Evolutionary conservation across 2,329 filamentous ascomycete genomes (phyloP).

Genomic region (Fusarium sp.): DNA sequence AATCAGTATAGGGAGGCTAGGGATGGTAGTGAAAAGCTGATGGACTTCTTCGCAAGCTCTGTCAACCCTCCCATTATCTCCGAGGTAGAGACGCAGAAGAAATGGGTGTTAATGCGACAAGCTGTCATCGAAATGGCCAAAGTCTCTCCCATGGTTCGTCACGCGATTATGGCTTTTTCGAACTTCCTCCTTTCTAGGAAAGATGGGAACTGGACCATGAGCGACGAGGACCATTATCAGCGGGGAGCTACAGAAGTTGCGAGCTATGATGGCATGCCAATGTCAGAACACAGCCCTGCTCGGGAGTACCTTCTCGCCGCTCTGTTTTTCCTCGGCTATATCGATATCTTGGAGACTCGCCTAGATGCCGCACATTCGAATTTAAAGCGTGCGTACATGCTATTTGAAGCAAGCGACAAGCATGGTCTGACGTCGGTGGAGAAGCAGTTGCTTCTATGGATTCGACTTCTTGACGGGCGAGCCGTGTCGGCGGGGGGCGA

Average conservation of each 20-base stretch:
- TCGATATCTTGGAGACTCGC: conserved; percentile 61
- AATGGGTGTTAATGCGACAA: conserved; percentile 63
- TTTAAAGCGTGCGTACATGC: conserved; percentile 61
- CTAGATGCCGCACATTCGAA: conserved; percentile 62
- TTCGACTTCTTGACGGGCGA: conserved; percentile 66
- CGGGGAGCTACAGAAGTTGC: conserved; percentile 53
- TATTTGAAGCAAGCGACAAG: conserved; percentile 60
- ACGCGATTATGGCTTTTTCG: conserved; percentile 65
- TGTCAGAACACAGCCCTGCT: conserved; percentile 48
- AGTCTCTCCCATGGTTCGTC: conserved; percentile 60
- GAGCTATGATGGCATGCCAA: conserved; percentile 36
- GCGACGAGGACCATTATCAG: conserved; percentile 55
- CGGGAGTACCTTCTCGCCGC: conserved; percentile 62
- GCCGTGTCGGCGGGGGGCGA: conserved; percentile 69
- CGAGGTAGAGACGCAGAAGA: conserved; percentile 65
- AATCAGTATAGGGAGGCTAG: conserved; percentile 23
- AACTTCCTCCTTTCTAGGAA: conserved; percentile 57
- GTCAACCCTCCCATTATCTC: conserved; percentile 66
- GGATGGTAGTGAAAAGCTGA: conserved; percentile 49
- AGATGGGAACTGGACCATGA: conserved; percentile 50
- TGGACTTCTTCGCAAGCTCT: conserved; percentile 63
- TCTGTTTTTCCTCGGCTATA: conserved; percentile 67
- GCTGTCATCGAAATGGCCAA: conserved; percentile 62
- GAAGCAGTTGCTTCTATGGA: conserved; percentile 65
- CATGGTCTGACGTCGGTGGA: conserved; percentile 56